phyloP scores from a whole-genome alignment of 441 rosid species.

The Erodium texanum region DNA sequence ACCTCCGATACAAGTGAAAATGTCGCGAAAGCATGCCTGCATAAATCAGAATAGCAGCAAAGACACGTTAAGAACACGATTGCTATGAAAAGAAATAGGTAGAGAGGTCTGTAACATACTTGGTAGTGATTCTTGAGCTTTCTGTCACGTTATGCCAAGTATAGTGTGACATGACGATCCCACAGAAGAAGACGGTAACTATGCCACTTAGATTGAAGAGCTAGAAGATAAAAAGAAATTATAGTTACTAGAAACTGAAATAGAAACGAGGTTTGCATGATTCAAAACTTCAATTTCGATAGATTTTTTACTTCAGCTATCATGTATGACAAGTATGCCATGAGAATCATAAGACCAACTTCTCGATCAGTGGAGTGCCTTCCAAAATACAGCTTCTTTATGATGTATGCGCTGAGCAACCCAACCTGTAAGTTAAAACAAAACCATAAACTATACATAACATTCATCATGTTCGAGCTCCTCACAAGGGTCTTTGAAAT shows the following conservation, averaged over 20 bases:
- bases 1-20: slow-evolving; percentile 87
- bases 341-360: slow-evolving; percentile 59
- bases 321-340: slow-evolving; percentile 71
- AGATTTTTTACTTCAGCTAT: slow-evolving; percentile 43
- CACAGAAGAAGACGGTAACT: slow-evolving; percentile 92
- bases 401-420: slow-evolving; percentile 69
- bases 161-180: slow-evolving; percentile 94
- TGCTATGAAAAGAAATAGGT: not conserved
- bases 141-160: slow-evolving; percentile 96
- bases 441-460: not conserved
- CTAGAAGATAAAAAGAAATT: slow-evolving; percentile 33
- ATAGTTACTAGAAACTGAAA: not conserved
- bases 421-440: slow-evolving; percentile 47
- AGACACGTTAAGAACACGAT: not conserved
- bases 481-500: too few species aligned
- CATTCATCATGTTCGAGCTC: too few species aligned
- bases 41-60: not conserved
- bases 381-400: slow-evolving; percentile 80
- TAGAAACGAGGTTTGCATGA: not conserved
- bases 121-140: slow-evolving; percentile 88
- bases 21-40: slow-evolving; percentile 88
- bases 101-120: slow-evolving; percentile 35
- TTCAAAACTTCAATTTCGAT: not conserved
- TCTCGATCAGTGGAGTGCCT: slow-evolving; percentile 71
- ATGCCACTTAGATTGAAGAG: slow-evolving; percentile 75